Evolutionary conservation across 257 asterid genomes (phyloP), one percentile per base, ranked within the genome.

Genomic region (Knoxia roxburghii): DNA sequence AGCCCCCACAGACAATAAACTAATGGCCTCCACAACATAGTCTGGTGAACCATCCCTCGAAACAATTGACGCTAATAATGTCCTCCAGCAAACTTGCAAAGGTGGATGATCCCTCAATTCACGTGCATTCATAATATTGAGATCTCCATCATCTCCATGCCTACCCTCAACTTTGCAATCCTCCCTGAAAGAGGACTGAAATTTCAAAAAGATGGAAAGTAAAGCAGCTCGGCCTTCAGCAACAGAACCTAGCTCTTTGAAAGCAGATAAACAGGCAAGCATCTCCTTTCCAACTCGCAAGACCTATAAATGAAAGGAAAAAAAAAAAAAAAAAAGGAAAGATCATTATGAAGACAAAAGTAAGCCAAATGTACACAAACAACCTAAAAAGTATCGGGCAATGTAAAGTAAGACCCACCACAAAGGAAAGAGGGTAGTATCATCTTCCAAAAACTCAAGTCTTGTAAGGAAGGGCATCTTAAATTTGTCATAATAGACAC

Each of bases 241-340:
- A 23, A 84, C 79, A 65, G 84, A 81, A 73, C 86, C 83, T 84
- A 94, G 77, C 72, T 80, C 90, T 69, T 85, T 86, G 75, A 94
- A 85, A 53, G 87, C 83, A 67, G 84, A 76, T 70, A 88, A 75
- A 70, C 90, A 84, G 29, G 84, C 83, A 65, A 85, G 72, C 73
- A 94, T 75, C 73, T 90, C 96, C 80, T 67, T 82, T 77, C 93
- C 99, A 71, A 79, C 73, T 24, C 96, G 97, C 80, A 94, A 75
- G 75, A 79, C 87, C 99, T 94, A 72, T 18, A 27, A 65, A 68
- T 45, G 30, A 51, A 32, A n/a, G n/a, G n/a, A n/a, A n/a, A n/a
- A n/a, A n/a, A n/a, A n/a, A n/a, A n/a, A n/a, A n/a, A n/a, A n/a
- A n/a, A n/a, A n/a, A n/a, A n/a, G n/a, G n/a, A n/a, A 50, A 51